Base-by-base conservation (phyloP, 345 rosid genomes). In the Salix caprea region DNA sequence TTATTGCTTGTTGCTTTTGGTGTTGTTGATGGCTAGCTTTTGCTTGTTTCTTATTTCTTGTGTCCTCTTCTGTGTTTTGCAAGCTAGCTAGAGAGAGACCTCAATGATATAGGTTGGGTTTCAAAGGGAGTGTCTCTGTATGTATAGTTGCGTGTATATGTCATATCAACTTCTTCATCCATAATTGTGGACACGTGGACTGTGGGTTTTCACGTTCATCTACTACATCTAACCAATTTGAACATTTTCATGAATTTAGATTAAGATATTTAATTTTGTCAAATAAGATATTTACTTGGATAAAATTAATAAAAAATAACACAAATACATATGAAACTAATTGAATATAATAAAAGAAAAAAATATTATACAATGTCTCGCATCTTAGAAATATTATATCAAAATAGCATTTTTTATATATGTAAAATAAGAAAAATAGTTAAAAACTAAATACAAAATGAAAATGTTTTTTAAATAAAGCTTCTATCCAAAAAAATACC, bases 71-170 rank as follows among this genome's bases (percentile, higher is more conserved):
- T 71, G 30, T 46, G 54, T 30, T 67, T 75, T 71, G 73, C 76
- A 71, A 46, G 74, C 11, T 64, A 64, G 65, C 69, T 19, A 74
- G 83, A 61, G 76, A 72, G 54, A 72, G 75, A 71, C 58, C 72
- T 71, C 83, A 86, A 80, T 83, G 74, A 86, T 83, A 83, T 81
- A 81, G 83, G 71, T 71, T 82, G 74, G 84, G 32, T 69, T 56
- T 11, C 10, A 60, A 23, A 15, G 42, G 16, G 50, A 24, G 69
- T 65, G 65, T 56, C 13, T 56, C 62, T n/a, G 13, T 56, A 56
- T 37, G 70, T 69, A 28, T 78, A 67, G 48, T 77, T 86, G 83
- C 91, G 79, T 84, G 89, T 74, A 84, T 83, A 65, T 80, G 83
- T 81, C 86, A 62, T 80, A 76, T 74, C 84, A 36, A 61, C 44